Evolutionary conservation across 768 basidiomycete genomes (phyloP).

Genomic region (Lactarius sp.): DNA sequence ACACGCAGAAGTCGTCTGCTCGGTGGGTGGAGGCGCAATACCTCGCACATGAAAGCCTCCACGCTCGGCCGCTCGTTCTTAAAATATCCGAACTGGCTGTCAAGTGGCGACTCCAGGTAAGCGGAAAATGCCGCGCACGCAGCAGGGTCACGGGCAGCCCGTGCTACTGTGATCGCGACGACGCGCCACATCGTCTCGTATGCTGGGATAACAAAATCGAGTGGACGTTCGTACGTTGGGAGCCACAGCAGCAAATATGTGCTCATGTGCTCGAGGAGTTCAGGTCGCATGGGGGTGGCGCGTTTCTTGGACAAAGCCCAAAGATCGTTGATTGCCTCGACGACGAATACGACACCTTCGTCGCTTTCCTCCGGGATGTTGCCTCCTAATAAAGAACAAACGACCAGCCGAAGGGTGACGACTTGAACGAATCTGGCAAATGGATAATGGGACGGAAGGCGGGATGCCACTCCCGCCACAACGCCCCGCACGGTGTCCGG

Average conservation of each 20-base stretch:
- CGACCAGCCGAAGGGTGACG: not conserved
- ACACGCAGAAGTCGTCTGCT: constrained; percentile 42
- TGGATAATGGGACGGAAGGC: not conserved
- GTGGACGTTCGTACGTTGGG: constrained; percentile 37
- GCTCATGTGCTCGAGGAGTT: constrained; percentile 35
- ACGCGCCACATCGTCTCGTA: constrained; percentile 65
- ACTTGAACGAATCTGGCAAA: constrained; percentile 7
- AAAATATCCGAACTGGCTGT: constrained; percentile 31
- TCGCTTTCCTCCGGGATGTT: constrained; percentile 15
- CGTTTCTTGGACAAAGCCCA: constrained; percentile 44
- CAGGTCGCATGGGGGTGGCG: constrained; percentile 29
- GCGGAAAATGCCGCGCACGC: constrained; percentile 33
- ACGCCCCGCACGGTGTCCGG: not conserved
- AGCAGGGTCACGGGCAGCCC: constrained; percentile 33
- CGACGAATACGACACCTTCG: constrained; percentile 28
- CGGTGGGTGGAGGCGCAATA: constrained; percentile 48
- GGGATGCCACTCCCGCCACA: not conserved
- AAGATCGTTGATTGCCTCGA: constrained; percentile 41
- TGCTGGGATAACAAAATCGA: constrained; percentile 51
- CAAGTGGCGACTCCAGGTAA: constrained; percentile 34
- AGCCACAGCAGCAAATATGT: constrained; percentile 39
- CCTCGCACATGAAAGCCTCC: constrained; percentile 39
- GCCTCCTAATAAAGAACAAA: not conserved
- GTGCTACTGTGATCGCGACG: constrained; percentile 42
- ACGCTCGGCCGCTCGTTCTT: constrained; percentile 30